Conservation (phyloP, 1,284 basidiomycete species). For the Papiliotrema terrestris region DNA sequence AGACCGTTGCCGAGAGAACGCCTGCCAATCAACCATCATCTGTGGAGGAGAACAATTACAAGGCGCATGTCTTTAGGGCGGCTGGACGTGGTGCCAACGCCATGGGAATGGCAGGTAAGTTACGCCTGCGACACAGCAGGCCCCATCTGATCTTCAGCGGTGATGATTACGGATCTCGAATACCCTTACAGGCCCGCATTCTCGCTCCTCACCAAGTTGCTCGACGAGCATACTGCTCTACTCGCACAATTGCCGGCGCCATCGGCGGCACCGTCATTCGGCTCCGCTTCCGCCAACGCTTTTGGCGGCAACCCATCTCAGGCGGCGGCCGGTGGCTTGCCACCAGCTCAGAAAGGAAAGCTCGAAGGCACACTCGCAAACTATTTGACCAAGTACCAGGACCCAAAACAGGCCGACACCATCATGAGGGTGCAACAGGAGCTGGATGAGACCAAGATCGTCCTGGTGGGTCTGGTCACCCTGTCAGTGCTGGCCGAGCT, state of each 20-base stretch:
- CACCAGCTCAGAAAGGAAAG: slow-evolving; percentile 50
- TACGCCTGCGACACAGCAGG: neutral
- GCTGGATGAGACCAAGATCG: slow-evolving; percentile 98
- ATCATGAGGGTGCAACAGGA: slow-evolving; percentile 99
- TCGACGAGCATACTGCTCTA: slow-evolving; percentile 84
- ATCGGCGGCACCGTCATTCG: slow-evolving; percentile 38
- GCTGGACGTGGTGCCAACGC: slow-evolving; percentile 35
- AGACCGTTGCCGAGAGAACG: slow-evolving; percentile 90
- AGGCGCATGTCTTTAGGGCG: slow-evolving; percentile 79
- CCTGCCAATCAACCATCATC: slow-evolving; percentile 82
- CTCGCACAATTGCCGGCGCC: slow-evolving; percentile 55
- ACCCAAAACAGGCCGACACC: slow-evolving; percentile 94
- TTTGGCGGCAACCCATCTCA: slow-evolving; percentile 47
- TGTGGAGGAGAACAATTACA: slow-evolving; percentile 91
- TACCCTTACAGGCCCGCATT: slow-evolving; percentile 97
- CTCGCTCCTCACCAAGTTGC: slow-evolving; percentile 86
- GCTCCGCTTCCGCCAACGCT: slow-evolving; percentile 39
- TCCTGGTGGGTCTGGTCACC: slow-evolving; percentile 62
- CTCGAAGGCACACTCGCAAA: slow-evolving; percentile 60
- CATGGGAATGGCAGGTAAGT: slow-evolving; percentile 60
- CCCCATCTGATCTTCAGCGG: slow-evolving; percentile 54
- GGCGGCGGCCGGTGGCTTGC: slow-evolving; percentile 43
- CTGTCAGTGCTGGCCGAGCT: neutral
- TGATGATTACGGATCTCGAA: slow-evolving; percentile 91
- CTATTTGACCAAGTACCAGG: slow-evolving; percentile 92